phyloP scores from a whole-genome alignment of 2,329 filamentous ascomycete genomes.

The Alternaria rosae region DNA sequence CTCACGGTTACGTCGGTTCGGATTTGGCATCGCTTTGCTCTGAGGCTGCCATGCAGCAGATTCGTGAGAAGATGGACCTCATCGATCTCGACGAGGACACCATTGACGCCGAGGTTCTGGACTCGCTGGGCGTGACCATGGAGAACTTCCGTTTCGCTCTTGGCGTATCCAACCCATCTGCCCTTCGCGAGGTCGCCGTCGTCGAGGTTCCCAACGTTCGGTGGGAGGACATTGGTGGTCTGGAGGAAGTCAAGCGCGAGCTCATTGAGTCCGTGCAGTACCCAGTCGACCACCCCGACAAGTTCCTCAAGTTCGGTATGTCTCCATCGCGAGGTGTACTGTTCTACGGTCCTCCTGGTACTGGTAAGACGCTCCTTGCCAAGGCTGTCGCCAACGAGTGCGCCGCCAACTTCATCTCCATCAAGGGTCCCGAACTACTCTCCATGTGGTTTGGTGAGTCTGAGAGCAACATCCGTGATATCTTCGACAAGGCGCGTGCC shows the following conservation, averaged over 20 bases:
- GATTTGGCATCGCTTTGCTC: constrained; percentile 98
- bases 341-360: constrained; percentile 99
- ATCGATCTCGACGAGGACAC: constrained; percentile 99
- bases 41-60: constrained; percentile 99
- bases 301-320: constrained; percentile 99
- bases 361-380: constrained; percentile 99
- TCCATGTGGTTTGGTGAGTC: constrained; percentile 99
- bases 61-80: constrained; percentile 99
- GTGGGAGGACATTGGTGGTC: constrained; percentile 99
- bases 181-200: constrained; percentile 96
- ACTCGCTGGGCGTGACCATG: constrained; percentile 98
- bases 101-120: constrained; percentile 96
- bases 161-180: constrained; percentile 97
- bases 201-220: constrained; percentile 99
- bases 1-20: constrained; percentile 98
- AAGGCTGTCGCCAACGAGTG: constrained; percentile 99
- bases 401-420: constrained; percentile 98
- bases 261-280: constrained; percentile 99
- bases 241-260: constrained; percentile 98
- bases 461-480: constrained; percentile 99
- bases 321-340: constrained; percentile 97
- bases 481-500: constrained; percentile 99
- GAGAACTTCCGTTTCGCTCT: constrained; percentile 99
- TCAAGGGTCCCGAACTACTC: constrained; percentile 97
- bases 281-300: constrained; percentile 98